Evolutionary conservation across 441 rosid species (phyloP), one percentile per base, ranked within the genome.

Genomic region (Euphorbia corollata): DNA sequence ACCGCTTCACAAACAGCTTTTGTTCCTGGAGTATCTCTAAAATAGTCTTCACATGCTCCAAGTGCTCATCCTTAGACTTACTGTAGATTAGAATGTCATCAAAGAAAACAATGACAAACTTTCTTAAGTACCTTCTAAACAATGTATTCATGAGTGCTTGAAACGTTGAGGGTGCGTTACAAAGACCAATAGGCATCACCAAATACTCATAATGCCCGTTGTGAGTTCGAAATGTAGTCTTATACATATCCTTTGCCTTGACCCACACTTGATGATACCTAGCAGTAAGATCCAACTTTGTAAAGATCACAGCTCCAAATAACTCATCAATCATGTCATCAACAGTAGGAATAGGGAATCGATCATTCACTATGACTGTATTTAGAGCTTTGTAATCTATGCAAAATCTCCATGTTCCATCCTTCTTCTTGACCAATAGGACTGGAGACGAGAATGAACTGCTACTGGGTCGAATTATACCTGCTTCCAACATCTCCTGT

Each of bases 21-120:
- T 64, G 56, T 15, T 47, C 39, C 16, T 18, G 0, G 19, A 63
- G 11, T 9, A 64, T 3, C 9, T 16, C 22, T 10, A 53, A 51
- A 22, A 39, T 15, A 11, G 6, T 34, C 6, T 34, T 34, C 2
- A 34, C 38, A 34, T 34, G 38, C 38, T 34, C 38, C 2, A 34
- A 8, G 54, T 8, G 38, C 36, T 63, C 9, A 20, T 41, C 1
- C 43, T 8, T 5, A 63, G 9, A 0, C 43, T 51, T 19, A 50
- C 59, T 8, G 30, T 30, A 50, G 51, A 65, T 9, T 50, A 65
- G n/a, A n/a, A n/a, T n/a, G n/a, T n/a, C n/a, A n/a, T n/a, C n/a
- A n/a, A n/a, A n/a, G n/a, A n/a, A n/a, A 2, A 65, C 59, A 0
- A 34, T 2, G 4, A 34, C 6, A 65, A 24, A n/a, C 27, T 11